These are phyloP conservation scores for Oxyria digyna DNA, from an alignment of 148 eudicot genomes.

Conservation along the genomic window DNA sequence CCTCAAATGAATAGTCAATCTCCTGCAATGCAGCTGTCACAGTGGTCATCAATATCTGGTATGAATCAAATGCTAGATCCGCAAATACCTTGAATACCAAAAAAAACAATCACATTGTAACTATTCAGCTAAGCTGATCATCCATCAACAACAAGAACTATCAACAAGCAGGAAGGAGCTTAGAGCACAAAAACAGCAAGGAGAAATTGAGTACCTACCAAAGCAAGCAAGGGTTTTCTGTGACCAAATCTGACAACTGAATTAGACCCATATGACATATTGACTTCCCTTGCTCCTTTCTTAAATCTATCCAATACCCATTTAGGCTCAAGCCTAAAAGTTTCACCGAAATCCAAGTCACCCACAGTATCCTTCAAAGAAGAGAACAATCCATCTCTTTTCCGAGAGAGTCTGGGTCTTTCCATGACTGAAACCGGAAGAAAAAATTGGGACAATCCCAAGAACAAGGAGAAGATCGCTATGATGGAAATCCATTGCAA, in stretches of 20 bases:
- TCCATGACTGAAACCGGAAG: constrained; percentile 2
- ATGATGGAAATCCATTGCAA: constrained; percentile 3
- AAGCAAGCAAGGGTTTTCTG: constrained; percentile 10
- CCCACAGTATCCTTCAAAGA: neutral
- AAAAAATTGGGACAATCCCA: neutral
- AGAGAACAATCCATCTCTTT: neutral
- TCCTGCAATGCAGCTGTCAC: constrained; percentile 59
- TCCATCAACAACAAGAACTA: neutral
- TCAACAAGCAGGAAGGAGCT: neutral
- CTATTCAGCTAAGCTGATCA: neutral
- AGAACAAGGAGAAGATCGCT: constrained; percentile 5
- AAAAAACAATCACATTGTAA: constrained; percentile 15
- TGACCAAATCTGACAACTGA: constrained; percentile 5
- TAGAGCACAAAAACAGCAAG: neutral
- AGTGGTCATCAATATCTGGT: constrained; percentile 78
- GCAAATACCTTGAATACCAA: constrained; percentile 61
- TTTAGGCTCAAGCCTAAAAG: constrained; percentile 5
- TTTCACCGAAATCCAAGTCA: constrained; percentile 3
- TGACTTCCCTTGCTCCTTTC: neutral
- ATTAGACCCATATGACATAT: constrained; percentile 1
- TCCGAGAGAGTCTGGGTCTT: neutral
- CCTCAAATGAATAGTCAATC: constrained; percentile 85
- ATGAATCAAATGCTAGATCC: constrained; percentile 61
- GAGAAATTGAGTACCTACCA: neutral
- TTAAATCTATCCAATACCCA: neutral